Evolutionary conservation across 225 moss, liverwort and hornwort genomes (phyloP), one percentile per base, ranked within the genome.

Genomic region (Climacium dendroides): DNA sequence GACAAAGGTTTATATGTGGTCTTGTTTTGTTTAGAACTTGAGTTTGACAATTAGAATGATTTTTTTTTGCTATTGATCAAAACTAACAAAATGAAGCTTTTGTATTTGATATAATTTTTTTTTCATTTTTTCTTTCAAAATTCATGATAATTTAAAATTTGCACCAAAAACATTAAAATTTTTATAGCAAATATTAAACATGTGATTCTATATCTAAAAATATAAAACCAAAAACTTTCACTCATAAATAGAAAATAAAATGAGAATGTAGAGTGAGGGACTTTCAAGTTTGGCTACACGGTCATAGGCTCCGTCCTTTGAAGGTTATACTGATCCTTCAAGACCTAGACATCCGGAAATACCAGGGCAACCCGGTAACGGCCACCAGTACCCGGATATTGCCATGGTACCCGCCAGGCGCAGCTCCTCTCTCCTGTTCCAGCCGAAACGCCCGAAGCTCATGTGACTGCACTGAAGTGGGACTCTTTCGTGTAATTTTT

Each of bases 301-400:
- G 0, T 69, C 7, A 39, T 67, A 66, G 20, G 20, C 20, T 65
- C 6, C 4, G 0, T 11, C 22, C 1, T 66, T n/a, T n/a, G 0
- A 7, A 4, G 13, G 2, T 20, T 20, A 35, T 94, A 84, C 19
- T 87, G 85, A 81, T 90, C 86, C 41, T 90, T 93, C 78, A 94
- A 62, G 54, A 96, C 86, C 11, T n/a, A 87, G 24, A 72, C 91
- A 20, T 85, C 91, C 80, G 90, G 75, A 15, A 82, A 89, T 20
- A 84, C 81, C 55, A 88, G 22, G 24, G 94, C 91, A 2, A 43
- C 82, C 48, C 58, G 69, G 65, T 94, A 95, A 94, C 90, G 8
- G 89, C 88, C 78, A 95, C 94, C 65, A 96, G 16, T 19, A 96
- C 87, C 52, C 93, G 87, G 53, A 96, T 83, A 63, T 96, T 96